phyloP scores from a whole-genome alignment of 73 alveolate genomes.

The Urostyla sp. region DNA sequence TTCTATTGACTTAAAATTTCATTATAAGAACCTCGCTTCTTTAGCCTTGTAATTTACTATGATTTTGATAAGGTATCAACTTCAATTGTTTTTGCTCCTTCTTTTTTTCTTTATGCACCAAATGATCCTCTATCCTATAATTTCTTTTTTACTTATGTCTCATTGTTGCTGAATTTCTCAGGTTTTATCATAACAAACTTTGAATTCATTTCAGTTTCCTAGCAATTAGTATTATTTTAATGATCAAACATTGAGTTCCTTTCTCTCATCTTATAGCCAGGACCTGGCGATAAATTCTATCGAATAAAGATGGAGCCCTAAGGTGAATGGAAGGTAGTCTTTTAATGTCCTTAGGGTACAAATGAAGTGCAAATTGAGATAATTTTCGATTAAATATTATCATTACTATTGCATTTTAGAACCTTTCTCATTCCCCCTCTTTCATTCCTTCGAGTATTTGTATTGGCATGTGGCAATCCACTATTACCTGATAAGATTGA shows the following conservation, averaged over 20 bases:
- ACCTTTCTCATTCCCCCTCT: not conserved
- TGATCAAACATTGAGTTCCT: conserved; percentile 23
- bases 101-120: not conserved
- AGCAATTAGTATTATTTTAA: not conserved
- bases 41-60: not conserved
- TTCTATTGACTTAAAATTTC: not conserved
- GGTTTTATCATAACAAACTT: too few relatives aligned
- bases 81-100: not conserved
- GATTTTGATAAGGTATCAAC: not conserved
- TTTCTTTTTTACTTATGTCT: too few relatives aligned
- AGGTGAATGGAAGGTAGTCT: conserved; percentile 38
- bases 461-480: not conserved
- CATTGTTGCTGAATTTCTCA: too few relatives aligned
- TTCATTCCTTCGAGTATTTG: not conserved
- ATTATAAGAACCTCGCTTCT: conserved; percentile 24
- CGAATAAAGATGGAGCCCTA: conserved; percentile 15
- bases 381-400: not conserved
- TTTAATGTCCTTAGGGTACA: not conserved
- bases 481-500: conserved; percentile 24
- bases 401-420: conserved; percentile 29
- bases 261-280: conserved; percentile 36
- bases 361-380: not conserved
- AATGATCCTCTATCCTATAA: conserved; percentile 23
- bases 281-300: conserved; percentile 40
- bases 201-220: conserved; percentile 14